phyloP scores from a whole-genome alignment of 306 rosid species.

The Cicer cuneatum region DNA sequence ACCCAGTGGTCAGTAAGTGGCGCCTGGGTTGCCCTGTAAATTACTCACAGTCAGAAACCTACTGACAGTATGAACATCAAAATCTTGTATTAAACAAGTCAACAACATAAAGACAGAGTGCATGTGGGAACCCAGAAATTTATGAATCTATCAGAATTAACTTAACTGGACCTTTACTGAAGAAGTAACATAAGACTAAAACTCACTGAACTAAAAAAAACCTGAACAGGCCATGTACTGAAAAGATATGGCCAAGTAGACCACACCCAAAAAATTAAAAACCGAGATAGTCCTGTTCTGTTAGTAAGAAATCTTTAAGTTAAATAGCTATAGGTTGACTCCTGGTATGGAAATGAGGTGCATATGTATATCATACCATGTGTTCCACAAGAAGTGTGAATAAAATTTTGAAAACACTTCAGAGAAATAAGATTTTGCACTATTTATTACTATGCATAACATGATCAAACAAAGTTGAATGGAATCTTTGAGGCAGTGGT shows the following conservation, averaged over 20 bases:
- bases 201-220: not conserved
- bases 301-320: not conserved
- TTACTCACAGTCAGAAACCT: slow-evolving; percentile 36
- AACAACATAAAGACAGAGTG: slow-evolving; percentile 6
- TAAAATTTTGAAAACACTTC: not conserved
- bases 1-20: slow-evolving; percentile 96
- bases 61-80: slow-evolving; percentile 38
- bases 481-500: not conserved
- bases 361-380: slow-evolving; percentile 2
- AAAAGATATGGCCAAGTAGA: slow-evolving; percentile 22
- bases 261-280: not conserved
- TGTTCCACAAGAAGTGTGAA: slow-evolving; percentile 32
- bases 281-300: not conserved
- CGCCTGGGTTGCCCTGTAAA: slow-evolving; percentile 97
- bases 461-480: slow-evolving; percentile 29
- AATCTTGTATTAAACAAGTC: slow-evolving; percentile 5
- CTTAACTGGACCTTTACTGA: not conserved
- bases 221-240: not conserved
- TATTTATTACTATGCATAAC: not conserved
- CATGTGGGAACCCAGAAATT: slow-evolving; percentile 20
- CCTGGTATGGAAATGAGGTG: not conserved
- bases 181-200: slow-evolving; percentile 9
- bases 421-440: slow-evolving; percentile 1
- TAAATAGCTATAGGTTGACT: slow-evolving; percentile 4
- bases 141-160: slow-evolving; percentile 10